Percentiles rank a stretch among this genome's conserved stretches.
phyloP scores from a whole-genome alignment of 345 rosid genomes.

The Brassica nigra region DNA sequence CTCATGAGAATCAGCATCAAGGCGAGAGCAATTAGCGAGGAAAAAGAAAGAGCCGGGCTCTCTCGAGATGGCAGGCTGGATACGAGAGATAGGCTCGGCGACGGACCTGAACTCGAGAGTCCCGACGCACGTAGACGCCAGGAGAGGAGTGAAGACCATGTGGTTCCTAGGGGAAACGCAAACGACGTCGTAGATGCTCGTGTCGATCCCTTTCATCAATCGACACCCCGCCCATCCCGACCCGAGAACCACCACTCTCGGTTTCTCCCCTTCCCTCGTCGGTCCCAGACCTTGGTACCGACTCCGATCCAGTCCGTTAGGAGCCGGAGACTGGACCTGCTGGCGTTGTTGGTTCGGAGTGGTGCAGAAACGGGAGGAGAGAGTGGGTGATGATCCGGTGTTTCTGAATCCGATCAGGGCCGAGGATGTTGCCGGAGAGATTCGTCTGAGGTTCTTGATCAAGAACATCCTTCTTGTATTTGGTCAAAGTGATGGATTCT shows the following conservation, averaged over 20 bases:
- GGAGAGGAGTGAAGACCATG: slow-evolving; percentile 89
- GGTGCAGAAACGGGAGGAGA: slow-evolving; percentile 48
- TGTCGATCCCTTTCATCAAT: slow-evolving; percentile 77
- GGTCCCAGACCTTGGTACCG: slow-evolving; percentile 53
- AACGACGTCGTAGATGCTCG: slow-evolving; percentile 70
- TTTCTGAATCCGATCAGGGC: not conserved
- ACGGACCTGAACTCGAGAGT: slow-evolving; percentile 95
- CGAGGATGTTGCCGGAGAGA: slow-evolving; percentile 30
- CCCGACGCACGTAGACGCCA: slow-evolving; percentile 97
- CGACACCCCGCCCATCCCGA: slow-evolving; percentile 97
- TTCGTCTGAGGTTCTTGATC: slow-evolving; percentile 42
- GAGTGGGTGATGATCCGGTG: slow-evolving; percentile 23
- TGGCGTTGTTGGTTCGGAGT: not conserved
- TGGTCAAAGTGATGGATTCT: slow-evolving; percentile 11
- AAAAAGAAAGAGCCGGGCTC: slow-evolving; percentile 77
- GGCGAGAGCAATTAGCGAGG: slow-evolving; percentile 63
- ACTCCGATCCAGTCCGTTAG: not conserved
- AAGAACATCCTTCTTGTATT: slow-evolving; percentile 42
- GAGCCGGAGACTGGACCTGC: slow-evolving; percentile 14
- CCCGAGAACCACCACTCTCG: slow-evolving; percentile 85
- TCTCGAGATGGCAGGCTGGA: slow-evolving; percentile 81
- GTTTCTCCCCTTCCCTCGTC: slow-evolving; percentile 62
- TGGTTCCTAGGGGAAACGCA: slow-evolving; percentile 88
- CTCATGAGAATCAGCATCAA: slow-evolving; percentile 63
- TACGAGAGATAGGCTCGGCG: slow-evolving; percentile 79